Evolutionary conservation across 257 asterid genomes (phyloP), one percentile per base, ranked within the genome.

Genomic region (Penstemon newberryi): DNA sequence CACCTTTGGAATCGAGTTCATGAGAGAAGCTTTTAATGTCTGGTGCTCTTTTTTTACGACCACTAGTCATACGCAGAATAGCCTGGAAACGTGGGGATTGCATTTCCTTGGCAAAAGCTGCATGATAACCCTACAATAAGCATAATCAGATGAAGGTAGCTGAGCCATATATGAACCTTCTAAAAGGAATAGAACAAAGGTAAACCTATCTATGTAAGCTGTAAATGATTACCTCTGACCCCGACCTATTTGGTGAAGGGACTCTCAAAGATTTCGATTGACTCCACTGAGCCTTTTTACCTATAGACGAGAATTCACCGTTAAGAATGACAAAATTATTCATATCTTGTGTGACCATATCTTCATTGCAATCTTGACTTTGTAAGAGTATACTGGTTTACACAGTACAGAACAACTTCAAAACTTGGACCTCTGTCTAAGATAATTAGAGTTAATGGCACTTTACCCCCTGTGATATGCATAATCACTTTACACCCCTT

Each of bases 31-130:
- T 89, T 75, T 89, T 94, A 63, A 91, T 79, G 36, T 94, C 96
- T 12, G 86, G 83, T 41, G 68, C 82, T 75, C 85, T 81, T 78
- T 78, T 89, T 60, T 78, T 83, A 33, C 83, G 91, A 63, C 95
- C 93, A 74, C 96, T 90, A 10, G 99, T 94, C 67, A 87, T 69
- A 11, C 96, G 97, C 73, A 91, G 70, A 77, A 94, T 78, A 37
- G 97, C 97, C 77, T 91, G 97, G 84, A 84, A 89, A 58, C 99
- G 90, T 33, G 99, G 99, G 69, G 99, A 94, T 75, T 89, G 96
- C 82, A 89, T 81, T 86, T 94, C 99, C 83, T 87, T 94, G 78
- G 86, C 82, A 60, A 81, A 84, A 77, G 92, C 80, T 62, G 86
- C 88, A 76, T 83, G 78, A 73, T 77, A 80, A 68, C 89, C 95